These are phyloP conservation scores for Boletus sp. DNA, from an alignment of 768 basidiomycete genomes.

Conservation along the genomic window DNA sequence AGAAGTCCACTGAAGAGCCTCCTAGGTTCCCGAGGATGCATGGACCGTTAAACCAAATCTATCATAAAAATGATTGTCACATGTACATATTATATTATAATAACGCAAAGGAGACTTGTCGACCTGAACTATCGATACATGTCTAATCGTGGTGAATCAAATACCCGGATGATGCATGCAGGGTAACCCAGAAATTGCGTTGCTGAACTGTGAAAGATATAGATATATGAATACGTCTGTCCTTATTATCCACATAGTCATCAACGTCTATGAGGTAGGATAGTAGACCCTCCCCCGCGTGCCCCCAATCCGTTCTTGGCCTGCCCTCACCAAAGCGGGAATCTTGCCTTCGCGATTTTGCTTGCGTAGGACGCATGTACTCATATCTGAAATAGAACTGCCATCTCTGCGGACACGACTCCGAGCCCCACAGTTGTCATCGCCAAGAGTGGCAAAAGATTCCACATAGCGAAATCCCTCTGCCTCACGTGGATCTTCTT, in stretches of 20 bases:
- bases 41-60: neutral
- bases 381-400: conserved; percentile 40
- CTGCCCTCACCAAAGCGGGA: neutral
- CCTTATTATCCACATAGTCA: too few relatives aligned
- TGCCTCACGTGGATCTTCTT: conserved; percentile 67
- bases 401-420: conserved; percentile 77
- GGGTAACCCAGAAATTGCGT: neutral
- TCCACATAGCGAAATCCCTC: conserved; percentile 69
- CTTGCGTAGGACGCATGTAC: neutral
- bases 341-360: too few relatives aligned
- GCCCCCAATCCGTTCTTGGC: neutral
- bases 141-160: neutral
- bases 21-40: too few relatives aligned
- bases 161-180: neutral
- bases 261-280: neutral
- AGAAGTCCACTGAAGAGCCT: neutral
- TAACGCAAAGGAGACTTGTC: neutral
- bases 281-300: neutral
- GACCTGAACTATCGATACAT: conserved; percentile 2
- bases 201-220: neutral
- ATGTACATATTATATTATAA: neutral
- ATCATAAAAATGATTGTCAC: neutral
- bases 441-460: conserved; percentile 58
- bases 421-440: conserved; percentile 67
- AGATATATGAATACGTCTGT: neutral